Evolutionary conservation across 2,329 filamentous ascomycete genomes (phyloP).

Genomic region (Cladosporium austrohemisphaericum): DNA sequence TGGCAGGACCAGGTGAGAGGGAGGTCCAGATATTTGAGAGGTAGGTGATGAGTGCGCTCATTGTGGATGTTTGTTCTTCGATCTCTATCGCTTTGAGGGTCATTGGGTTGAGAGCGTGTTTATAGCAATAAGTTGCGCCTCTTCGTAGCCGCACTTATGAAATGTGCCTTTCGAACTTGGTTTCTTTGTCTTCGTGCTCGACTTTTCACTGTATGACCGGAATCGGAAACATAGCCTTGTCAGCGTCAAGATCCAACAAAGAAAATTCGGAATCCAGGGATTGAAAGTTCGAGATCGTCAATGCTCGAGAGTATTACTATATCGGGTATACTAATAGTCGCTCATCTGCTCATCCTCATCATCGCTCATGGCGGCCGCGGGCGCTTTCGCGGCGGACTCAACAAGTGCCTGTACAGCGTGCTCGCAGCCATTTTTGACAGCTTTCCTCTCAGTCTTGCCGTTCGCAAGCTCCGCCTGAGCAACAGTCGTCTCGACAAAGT

Average conservation of each 20-base stretch:
- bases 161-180: too few species aligned
- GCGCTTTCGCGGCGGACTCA: conserved; percentile 10
- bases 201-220: too few species aligned
- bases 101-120: too few species aligned
- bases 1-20: background rate
- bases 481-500: conserved; percentile 74
- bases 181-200: too few species aligned
- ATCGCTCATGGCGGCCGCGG: conserved; percentile 1
- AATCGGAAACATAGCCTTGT: too few species aligned
- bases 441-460: conserved; percentile 50
- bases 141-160: too few species aligned
- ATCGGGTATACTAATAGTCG: conserved; percentile 14
- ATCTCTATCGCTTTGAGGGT: too few species aligned
- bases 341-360: conserved; percentile 14
- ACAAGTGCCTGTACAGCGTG: conserved; percentile 13
- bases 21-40: conserved; percentile 4
- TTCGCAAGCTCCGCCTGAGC: conserved; percentile 57
- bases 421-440: conserved; percentile 45
- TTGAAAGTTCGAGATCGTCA: too few species aligned
- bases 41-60: background rate
- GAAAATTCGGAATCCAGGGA: too few species aligned
- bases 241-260: too few species aligned
- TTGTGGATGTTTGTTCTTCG: background rate
- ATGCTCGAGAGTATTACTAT: too few species aligned
- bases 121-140: too few species aligned